These are phyloP conservation scores for Fagus sylvatica DNA, from an alignment of 306 rosid genomes.

Conservation along the genomic window DNA sequence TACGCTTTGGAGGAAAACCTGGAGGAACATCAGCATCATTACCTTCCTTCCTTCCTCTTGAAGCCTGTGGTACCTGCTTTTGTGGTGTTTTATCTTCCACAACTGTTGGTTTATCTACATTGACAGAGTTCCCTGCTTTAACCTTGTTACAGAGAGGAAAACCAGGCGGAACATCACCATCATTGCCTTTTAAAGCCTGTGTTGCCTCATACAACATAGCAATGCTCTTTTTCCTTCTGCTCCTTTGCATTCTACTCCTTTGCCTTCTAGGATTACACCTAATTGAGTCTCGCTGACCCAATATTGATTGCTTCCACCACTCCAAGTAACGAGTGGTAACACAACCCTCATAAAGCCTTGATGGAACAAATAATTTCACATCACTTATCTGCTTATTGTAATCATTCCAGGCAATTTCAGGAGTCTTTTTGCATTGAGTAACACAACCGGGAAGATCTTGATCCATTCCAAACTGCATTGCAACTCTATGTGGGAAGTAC, in stretches of 20 bases:
- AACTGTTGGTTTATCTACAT: background rate
- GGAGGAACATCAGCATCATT: constrained; percentile 12
- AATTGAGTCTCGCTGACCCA: background rate
- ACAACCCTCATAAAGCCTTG: constrained; percentile 27
- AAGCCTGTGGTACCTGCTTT: background rate
- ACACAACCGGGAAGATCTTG: constrained; percentile 47
- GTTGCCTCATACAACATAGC: background rate
- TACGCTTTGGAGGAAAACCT: constrained; percentile 11
- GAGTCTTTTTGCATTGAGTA: background rate
- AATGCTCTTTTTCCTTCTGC: too few species aligned
- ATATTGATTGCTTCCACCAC: constrained; percentile 17
- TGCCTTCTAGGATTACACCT: background rate
- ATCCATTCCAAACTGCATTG: constrained; percentile 66
- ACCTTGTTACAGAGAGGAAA: constrained; percentile 17
- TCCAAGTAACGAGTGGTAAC: background rate
- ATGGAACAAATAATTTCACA: constrained; percentile 37
- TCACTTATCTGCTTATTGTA: constrained; percentile 19
- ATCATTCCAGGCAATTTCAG: constrained; percentile 35
- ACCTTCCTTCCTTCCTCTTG: background rate
- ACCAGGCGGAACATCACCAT: constrained; percentile 26
- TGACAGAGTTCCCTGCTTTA: constrained; percentile 5
- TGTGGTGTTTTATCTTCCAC: background rate
- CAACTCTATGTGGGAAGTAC: constrained; percentile 56
- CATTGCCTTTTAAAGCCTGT: background rate
- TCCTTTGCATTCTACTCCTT: too few species aligned